Percentiles rank a stretch among this genome's conserved stretches.
phyloP scores from a whole-genome alignment of 257 asterid genomes.

The Agastache rugosa region DNA sequence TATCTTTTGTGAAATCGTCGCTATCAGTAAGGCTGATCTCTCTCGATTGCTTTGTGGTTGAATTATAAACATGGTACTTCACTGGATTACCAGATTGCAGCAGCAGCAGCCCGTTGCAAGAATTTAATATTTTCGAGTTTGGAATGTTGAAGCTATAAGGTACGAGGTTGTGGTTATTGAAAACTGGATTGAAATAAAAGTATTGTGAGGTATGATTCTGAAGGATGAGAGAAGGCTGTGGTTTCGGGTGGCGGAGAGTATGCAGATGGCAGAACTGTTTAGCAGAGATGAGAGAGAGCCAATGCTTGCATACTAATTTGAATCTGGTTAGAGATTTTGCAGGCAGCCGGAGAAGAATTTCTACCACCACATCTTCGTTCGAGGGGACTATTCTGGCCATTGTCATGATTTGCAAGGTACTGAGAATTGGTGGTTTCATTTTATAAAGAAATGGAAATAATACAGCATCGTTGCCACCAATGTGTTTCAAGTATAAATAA shows the following conservation, averaged over 20 bases:
- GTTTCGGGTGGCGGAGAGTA: constrained; percentile 23
- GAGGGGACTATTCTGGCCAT: neutral
- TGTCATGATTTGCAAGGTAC: neutral
- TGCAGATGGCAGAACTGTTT: constrained; percentile 30
- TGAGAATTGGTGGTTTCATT: neutral
- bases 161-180: neutral
- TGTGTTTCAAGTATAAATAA: neutral
- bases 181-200: constrained; percentile 29
- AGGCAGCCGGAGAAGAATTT: constrained; percentile 30
- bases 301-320: constrained; percentile 28
- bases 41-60: constrained; percentile 38
- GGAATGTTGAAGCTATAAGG: constrained; percentile 29
- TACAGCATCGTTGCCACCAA: constrained; percentile 21
- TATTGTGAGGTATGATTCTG: neutral
- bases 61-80: constrained; percentile 33
- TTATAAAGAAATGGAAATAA: constrained; percentile 7
- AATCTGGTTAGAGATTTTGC: constrained; percentile 34
- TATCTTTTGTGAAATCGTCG: neutral
- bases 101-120: constrained; percentile 33
- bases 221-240: constrained; percentile 29
- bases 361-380: constrained; percentile 14
- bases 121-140: constrained; percentile 28
- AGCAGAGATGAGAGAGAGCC: constrained; percentile 31
- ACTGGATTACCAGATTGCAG: constrained; percentile 20
- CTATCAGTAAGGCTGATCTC: constrained; percentile 21